Evolutionary conservation across 148 eudicot species (phyloP), one percentile per base, ranked within the genome.

Genomic region (Silene latifolia): DNA sequence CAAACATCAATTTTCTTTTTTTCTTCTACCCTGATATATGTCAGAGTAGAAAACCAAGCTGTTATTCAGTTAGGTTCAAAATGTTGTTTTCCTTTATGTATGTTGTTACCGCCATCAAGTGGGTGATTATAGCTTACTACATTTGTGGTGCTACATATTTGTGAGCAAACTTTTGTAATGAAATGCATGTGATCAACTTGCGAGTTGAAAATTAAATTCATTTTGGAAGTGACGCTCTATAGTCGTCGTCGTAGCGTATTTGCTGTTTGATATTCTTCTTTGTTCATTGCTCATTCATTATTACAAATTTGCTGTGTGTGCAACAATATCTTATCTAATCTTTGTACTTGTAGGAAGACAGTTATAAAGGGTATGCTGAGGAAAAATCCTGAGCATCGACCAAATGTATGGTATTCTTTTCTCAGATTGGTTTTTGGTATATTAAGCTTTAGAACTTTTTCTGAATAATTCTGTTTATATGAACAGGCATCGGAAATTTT

Each of bases 281-380:
- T 48, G 54, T 48, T 11, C 54, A 47, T 35, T n/a, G 47, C 42
- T 21, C 48, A 51, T 67, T 10, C 4, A 47, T 21, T 25, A 39
- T 64, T 23, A 15, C 24, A 19, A 73, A 13, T 7, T 8, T 29
- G 42, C 15, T 46, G 32, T 42, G 3, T 24, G 1, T n/a, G 20
- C 14, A 7, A 47, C 65, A 4, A 47, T 27, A 29, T 77, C 80
- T 71, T 76, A 11, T 25, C 46, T 68, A 51, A 20, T 71, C 63
- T 25, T 15, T 53, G 27, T 44, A 42, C 67, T 67, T 72, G 63
- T 85, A 89, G 93, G 82, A 88, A 88, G 78, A 79, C 88, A 32
- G 81, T 93, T 24, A 93, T 93, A 79, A 93, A 91, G 81, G 88
- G 92, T 77, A 93, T 93, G 98, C 86, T 93, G 74, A 83, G 98